Evolutionary conservation across 2,329 filamentous ascomycete species (phyloP), one percentile per base, ranked within the genome.

Genomic region (Colletotrichum sansevieriae): DNA sequence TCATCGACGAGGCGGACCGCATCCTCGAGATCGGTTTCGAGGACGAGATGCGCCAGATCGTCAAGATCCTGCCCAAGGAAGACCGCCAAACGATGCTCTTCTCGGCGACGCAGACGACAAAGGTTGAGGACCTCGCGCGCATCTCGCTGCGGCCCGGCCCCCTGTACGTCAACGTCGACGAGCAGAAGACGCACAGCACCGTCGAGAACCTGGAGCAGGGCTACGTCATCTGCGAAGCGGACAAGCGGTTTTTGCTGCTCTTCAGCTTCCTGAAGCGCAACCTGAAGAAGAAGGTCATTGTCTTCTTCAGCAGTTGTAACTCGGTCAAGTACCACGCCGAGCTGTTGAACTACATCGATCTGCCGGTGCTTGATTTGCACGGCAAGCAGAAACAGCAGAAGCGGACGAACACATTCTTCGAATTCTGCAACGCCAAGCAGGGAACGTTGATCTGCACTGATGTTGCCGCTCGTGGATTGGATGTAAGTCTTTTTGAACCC

Each of bases 311-410:
- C 74, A 94, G 91, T 76, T 97, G 94, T 79, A 94, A 94, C 76
- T 97, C 92, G 73, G 95, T 98, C 75, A 97, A 97, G 79, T 99
- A 98, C 82, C 94, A 97, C 81, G 90, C 93, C 29, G 95, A 98
- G 79, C 88, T 99, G 33, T 89, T 99, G 73, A 98, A 98, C 83
- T 98, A 97, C 83, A 98, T 98, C 75, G 96, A 98, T 79, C 87
- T 98, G 46, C 94, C 92, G 5, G 93, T 97, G 3, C 86, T 97
- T 49, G 92, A 93, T 74, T 85, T 97, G 8, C 93, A 97, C 79
- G 96, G 94, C 73, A 98, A 99, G 83, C 94, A 97, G 82, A 99
- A 99, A 82, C 96, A 99, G 81, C 94, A 98, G 81, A 97, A 97
- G 81, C 92, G 96, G n/a, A 99, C 96, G 25, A 97, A 97, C 78